Conservation (phyloP, 768 basidiomycete species). For the Strobilomyces dryophilus region DNA sequence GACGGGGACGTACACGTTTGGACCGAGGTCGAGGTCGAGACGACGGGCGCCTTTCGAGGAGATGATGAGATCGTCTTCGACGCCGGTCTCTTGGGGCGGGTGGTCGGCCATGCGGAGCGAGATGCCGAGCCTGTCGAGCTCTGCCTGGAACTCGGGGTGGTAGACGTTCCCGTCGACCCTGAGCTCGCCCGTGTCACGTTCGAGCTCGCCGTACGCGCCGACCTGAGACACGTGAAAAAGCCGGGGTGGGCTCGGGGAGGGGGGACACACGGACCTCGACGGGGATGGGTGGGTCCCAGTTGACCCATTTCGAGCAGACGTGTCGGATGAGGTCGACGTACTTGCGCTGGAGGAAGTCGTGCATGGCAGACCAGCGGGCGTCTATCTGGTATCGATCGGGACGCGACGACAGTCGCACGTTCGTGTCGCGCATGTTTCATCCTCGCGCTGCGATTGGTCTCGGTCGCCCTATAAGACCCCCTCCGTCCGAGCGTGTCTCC, state of each 20-base stretch:
- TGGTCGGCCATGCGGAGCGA: slow-evolving; percentile 10
- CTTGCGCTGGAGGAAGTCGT: slow-evolving; percentile 23
- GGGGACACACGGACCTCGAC: slow-evolving; percentile 23
- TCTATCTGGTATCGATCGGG: background rate
- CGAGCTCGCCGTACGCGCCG: slow-evolving; percentile 32
- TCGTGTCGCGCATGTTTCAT: background rate
- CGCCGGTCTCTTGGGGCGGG: slow-evolving; percentile 7
- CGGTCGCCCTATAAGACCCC: no score
- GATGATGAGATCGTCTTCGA: slow-evolving; percentile 24
- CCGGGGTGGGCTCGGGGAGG: background rate
- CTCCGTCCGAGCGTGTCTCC: background rate
- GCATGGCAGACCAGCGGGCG: background rate
- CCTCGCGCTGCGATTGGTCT: background rate
- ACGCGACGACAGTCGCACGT: background rate
- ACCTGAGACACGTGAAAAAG: slow-evolving; percentile 18
- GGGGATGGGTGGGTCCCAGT: slow-evolving; percentile 34
- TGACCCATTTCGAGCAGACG: slow-evolving; percentile 35
- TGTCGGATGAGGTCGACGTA: slow-evolving; percentile 33
- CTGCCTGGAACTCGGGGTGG: slow-evolving; percentile 10
- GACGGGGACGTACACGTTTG: slow-evolving; percentile 19
- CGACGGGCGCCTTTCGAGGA: slow-evolving; percentile 22
- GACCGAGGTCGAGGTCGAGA: slow-evolving; percentile 6
- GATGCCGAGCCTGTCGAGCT: slow-evolving; percentile 6
- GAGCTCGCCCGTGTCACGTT: slow-evolving; percentile 29
- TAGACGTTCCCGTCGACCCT: slow-evolving; percentile 33